A percentile compares a stretch with the other conserved stretches of the same genome.
These are phyloP conservation scores for Gnomoniopsis sp. DNA, from an alignment of 2,329 filamentous ascomycete species.

Conservation along the genomic window DNA sequence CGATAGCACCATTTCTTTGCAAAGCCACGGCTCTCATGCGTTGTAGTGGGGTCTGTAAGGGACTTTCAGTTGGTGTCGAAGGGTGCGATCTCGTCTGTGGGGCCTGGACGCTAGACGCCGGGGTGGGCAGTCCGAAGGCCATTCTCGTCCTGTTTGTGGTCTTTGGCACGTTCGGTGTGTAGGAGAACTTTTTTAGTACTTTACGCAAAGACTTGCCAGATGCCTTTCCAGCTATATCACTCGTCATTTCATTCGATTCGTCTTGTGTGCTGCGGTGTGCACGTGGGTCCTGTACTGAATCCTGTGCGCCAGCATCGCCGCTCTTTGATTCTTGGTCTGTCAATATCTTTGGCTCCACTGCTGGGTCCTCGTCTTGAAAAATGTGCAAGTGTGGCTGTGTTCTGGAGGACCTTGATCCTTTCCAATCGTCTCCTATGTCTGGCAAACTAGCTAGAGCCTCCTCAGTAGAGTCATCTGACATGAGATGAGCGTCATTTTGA, in stretches of 20 bases:
- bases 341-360: not conserved
- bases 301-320: conserved; percentile 2
- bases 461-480: conserved; percentile 57
- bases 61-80: conserved; percentile 12
- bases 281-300: conserved; percentile 21
- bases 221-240: not conserved
- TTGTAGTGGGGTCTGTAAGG: conserved; percentile 46
- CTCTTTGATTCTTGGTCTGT: not conserved
- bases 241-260: not conserved
- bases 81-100: conserved; percentile 11
- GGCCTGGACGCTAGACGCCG: conserved; percentile 26
- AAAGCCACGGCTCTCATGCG: conserved; percentile 48
- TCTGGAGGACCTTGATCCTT: conserved; percentile 33
- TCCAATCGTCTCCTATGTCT: conserved; percentile 47
- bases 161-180: conserved; percentile 18
- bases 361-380: conserved; percentile 35
- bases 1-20: conserved; percentile 25
- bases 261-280: conserved; percentile 8
- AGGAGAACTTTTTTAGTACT: conserved; percentile 25
- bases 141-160: conserved; percentile 26
- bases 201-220: conserved; percentile 23
- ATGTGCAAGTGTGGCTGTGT: conserved; percentile 40
- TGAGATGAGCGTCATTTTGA: conserved; percentile 36
- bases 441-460: conserved; percentile 50
- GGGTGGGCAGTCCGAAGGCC: conserved; percentile 40